phyloP scores from a whole-genome alignment of 2,329 filamentous ascomycete species.

The Ampelomyces quisqualis region DNA sequence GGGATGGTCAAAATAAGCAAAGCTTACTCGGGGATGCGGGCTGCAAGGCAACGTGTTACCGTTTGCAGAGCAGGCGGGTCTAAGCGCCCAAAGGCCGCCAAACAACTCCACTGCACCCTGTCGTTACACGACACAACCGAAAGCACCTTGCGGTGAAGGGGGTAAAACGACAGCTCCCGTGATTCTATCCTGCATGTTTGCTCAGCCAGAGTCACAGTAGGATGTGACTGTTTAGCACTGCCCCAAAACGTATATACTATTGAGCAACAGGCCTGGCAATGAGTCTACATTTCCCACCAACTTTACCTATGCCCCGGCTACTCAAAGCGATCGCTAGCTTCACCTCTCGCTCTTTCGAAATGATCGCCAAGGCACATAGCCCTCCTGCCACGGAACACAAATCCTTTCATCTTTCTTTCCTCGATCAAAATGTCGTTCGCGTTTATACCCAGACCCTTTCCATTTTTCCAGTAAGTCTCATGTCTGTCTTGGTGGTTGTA shows the following conservation, averaged over 20 bases:
- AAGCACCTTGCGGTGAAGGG: constrained; percentile 34
- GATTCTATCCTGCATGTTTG: constrained; percentile 28
- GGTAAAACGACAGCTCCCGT: constrained; percentile 30
- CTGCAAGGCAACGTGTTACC: constrained; percentile 12
- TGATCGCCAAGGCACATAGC: constrained; percentile 29
- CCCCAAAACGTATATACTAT: constrained; percentile 23
- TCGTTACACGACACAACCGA: constrained; percentile 29
- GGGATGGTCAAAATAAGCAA: constrained; percentile 20
- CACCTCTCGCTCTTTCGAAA: constrained; percentile 18
- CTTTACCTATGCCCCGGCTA: constrained; percentile 19
- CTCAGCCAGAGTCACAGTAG: constrained; percentile 19
- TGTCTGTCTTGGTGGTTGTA: not conserved
- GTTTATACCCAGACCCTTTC: constrained; percentile 36
- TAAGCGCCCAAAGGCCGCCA: constrained; percentile 27
- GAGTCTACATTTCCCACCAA: constrained; percentile 21
- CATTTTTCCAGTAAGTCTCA: constrained; percentile 30
- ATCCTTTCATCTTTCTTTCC: constrained; percentile 30
- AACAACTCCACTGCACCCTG: constrained; percentile 28
- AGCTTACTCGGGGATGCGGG: constrained; percentile 28
- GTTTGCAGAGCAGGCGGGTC: constrained; percentile 11
- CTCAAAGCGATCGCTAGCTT: constrained; percentile 19
- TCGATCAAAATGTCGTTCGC: constrained; percentile 37
- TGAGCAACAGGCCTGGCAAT: constrained; percentile 19
- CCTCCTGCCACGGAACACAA: constrained; percentile 21
- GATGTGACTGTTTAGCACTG: constrained; percentile 23